Evolutionary conservation across 768 basidiomycete species (phyloP).

Genomic region (Lactifluus pinguis): DNA sequence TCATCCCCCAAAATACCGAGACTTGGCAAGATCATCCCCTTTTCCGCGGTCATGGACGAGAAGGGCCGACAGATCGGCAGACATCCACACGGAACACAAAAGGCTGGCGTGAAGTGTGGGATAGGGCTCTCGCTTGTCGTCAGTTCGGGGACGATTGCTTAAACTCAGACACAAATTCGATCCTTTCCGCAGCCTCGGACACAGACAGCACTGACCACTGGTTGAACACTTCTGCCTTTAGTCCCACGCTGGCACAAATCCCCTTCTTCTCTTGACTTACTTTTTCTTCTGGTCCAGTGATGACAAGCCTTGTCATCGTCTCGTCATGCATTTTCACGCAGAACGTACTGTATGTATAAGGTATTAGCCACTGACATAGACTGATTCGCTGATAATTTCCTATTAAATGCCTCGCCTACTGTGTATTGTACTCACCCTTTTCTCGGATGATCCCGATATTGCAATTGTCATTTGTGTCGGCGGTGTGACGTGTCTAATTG

Average conservation of each 20-base stretch:
- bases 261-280: background rate
- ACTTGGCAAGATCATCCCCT: constrained; percentile 14
- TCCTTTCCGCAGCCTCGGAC: background rate
- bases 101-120: constrained; percentile 12
- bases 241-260: background rate
- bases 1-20: background rate
- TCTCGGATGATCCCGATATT: too few relatives aligned
- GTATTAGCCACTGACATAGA: too few relatives aligned
- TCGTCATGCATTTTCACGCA: too few relatives aligned
- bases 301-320: too few relatives aligned
- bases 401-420: too few relatives aligned
- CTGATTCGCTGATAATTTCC: too few relatives aligned
- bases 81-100: background rate
- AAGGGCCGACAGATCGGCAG: background rate
- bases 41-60: constrained; percentile 9
- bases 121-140: constrained; percentile 5
- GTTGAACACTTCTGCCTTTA: background rate
- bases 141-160: background rate
- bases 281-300: too few relatives aligned
- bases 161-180: background rate
- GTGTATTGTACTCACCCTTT: too few relatives aligned
- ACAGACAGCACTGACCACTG: background rate
- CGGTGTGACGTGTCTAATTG: too few relatives aligned
- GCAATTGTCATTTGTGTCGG: too few relatives aligned
- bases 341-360: too few relatives aligned